Evolutionary conservation across 106 monocot species (phyloP), one percentile per base, ranked within the genome.

Genomic region (Platanthera guangdongensis): DNA sequence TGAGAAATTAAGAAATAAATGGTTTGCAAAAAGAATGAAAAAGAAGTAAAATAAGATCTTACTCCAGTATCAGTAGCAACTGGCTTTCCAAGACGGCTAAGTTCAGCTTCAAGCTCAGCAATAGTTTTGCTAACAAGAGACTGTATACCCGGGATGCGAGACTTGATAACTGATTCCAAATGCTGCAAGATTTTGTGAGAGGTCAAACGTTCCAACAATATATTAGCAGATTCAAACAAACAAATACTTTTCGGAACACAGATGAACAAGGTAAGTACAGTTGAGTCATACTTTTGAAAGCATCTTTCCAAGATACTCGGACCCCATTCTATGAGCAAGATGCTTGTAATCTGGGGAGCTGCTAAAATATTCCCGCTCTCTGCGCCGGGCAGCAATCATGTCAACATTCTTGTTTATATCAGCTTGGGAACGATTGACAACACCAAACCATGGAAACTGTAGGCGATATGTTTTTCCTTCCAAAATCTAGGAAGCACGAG

Each of bases 41-140:
- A 12, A 65, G 8, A 30, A 32, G 65, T 47, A 48, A 47, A 7
- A 70, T 47, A 74, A 72, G 11, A 76, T 39, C 85, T 86, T 88
- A 99, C 97, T 65, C 97, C 92, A 67, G 97, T 87, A 92, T 99
- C 97, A 47, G 91, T 77, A 76, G 94, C 97, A 85, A 94, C 83
- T 10, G 97, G 97, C 79, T 99, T 99, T 45, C 97, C 94, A 25
- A 94, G 84, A 51, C 92, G 94, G 22, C 75, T 83, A 75, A 99
- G 80, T 84, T 99, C 97, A 84, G 81, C 64, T 82, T 99, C 97
- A 57, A 99, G 78, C 68, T 94, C 97, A 83, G 77, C 77, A 86
- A 92, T 87, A 39, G 82, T 92, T 89, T 92, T 99, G 77, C 51
- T 94, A 47, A 99, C 94, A 18, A 99, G 89, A 80, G 94, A 94